Base-by-base conservation (phyloP, 176 grass and related monocot genomes). In the Alloteropsis semialata region DNA sequence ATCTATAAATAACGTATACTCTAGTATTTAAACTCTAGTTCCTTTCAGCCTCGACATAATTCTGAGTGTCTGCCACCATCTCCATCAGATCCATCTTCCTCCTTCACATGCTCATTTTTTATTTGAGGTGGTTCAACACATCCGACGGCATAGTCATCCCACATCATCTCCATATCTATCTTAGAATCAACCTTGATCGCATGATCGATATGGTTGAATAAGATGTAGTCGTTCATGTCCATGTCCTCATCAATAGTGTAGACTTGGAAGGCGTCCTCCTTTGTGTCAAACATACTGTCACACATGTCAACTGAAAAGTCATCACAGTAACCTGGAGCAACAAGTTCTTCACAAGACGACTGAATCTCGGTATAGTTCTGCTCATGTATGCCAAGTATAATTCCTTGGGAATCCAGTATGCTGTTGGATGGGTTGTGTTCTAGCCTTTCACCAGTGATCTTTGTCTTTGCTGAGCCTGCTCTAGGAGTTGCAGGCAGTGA, bases 101-200 rank as follows among this genome's bases (percentile, higher is more conserved):
- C n/a, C n/a, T n/a, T n/a, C n/a, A n/a, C n/a, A n/a, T n/a, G n/a
- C n/a, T n/a, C n/a, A n/a, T n/a, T n/a, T n/a, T n/a, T n/a, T n/a
- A n/a, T n/a, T n/a, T n/a, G n/a, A n/a, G n/a, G n/a, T n/a, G n/a
- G n/a, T n/a, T n/a, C n/a, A n/a, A n/a, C n/a, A n/a, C 39, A 24
- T 46, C n/a, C 16, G 5, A 5, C 17, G 28, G 50, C 68, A 0
- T 85, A 79, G 0, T 82, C 87, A 7, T 91, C 77, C 94, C 89
- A 92, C 6, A 76, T 38, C 77, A 89, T 82, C 3, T 90, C 89
- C 87, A 97, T 78, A 51, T 81, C 82, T 15, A 85, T 82, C 54
- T 72, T 72, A 38, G 70, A 3, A 27, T 81, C 72, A 15, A 72
- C 66, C 78, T 65, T 77, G 30, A 22, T 54, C 8, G 74, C 76